Evolutionary conservation across 345 rosid genomes (phyloP).

Genomic region (Passiflora organensis): DNA sequence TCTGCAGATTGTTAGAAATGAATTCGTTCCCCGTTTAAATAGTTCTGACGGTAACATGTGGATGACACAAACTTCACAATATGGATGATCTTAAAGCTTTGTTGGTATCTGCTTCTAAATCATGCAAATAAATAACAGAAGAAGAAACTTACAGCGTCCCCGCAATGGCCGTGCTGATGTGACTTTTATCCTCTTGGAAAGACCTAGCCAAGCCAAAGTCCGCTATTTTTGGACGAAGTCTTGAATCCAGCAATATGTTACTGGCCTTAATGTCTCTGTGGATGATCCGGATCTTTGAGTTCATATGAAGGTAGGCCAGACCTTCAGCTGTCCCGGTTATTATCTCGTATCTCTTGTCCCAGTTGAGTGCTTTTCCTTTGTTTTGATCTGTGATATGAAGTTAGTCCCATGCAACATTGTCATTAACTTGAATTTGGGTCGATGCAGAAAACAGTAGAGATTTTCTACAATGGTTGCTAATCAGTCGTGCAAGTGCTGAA

Average conservation of each 20-base stretch:
- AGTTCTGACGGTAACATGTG: background rate
- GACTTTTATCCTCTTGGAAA: slow-evolving; percentile 84
- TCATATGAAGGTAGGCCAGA: slow-evolving; percentile 74
- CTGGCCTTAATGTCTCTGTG: slow-evolving; percentile 94
- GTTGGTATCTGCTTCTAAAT: background rate
- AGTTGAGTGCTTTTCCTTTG: slow-evolving; percentile 56
- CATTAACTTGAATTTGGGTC: background rate
- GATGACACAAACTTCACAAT: background rate
- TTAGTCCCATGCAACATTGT: slow-evolving; percentile 1
- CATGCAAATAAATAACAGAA: background rate
- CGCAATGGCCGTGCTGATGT: slow-evolving; percentile 95
- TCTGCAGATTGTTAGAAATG: slow-evolving; percentile 32
- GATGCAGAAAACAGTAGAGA: background rate
- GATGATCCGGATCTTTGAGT: slow-evolving; percentile 58
- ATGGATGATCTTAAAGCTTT: background rate
- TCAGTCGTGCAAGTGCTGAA: too few species aligned
- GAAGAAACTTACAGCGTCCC: slow-evolving; percentile 70
- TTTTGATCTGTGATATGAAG: slow-evolving; percentile 41
- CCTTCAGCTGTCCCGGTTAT: slow-evolving; percentile 86
- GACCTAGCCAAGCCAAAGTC: slow-evolving; percentile 95
- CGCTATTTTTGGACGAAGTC: slow-evolving; percentile 82
- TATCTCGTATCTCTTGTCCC: slow-evolving; percentile 61
- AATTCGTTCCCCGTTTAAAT: background rate
- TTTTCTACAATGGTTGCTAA: too few species aligned
- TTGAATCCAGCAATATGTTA: slow-evolving; percentile 70